phyloP scores from a whole-genome alignment of 225 moss, liverwort and hornwort genomes.

The Thuidium tamariscinum region DNA sequence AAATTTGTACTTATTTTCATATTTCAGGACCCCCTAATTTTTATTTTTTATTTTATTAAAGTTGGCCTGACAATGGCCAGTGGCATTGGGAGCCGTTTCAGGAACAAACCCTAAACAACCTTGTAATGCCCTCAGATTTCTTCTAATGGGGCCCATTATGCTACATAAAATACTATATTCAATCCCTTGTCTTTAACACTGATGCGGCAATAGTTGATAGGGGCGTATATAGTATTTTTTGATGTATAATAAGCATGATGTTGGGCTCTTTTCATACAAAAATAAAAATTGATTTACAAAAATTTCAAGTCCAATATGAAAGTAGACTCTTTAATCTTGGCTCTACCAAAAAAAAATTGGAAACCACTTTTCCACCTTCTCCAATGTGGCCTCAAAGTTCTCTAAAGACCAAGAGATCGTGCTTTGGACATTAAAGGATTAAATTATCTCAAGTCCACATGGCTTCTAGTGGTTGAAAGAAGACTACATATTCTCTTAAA shows the following conservation, averaged over 20 bases:
- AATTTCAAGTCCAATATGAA: background rate
- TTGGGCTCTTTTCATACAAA: background rate
- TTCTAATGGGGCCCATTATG: background rate
- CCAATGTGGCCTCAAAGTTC: background rate
- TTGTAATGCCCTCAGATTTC: too few relatives aligned
- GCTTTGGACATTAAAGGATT: background rate
- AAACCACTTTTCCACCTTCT: accelerated
- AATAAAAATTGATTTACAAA: background rate
- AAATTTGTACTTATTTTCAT: too few relatives aligned
- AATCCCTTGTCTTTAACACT: accelerated
- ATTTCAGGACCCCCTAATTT: too few relatives aligned
- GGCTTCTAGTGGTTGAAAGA: too few relatives aligned
- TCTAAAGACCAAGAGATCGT: background rate
- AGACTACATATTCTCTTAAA: background rate
- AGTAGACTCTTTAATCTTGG: background rate
- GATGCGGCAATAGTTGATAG: background rate
- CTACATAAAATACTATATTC: background rate
- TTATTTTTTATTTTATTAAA: too few relatives aligned
- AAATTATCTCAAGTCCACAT: too few relatives aligned
- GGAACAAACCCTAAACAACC: too few relatives aligned
- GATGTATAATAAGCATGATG: background rate
- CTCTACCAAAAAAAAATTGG: too few relatives aligned
- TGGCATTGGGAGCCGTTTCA: too few relatives aligned
- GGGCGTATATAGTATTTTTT: background rate
- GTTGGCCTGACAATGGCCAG: too few relatives aligned